phyloP scores from a whole-genome alignment of 2,329 filamentous ascomycete genomes.

The Stagonosporopsis tanaceti region DNA sequence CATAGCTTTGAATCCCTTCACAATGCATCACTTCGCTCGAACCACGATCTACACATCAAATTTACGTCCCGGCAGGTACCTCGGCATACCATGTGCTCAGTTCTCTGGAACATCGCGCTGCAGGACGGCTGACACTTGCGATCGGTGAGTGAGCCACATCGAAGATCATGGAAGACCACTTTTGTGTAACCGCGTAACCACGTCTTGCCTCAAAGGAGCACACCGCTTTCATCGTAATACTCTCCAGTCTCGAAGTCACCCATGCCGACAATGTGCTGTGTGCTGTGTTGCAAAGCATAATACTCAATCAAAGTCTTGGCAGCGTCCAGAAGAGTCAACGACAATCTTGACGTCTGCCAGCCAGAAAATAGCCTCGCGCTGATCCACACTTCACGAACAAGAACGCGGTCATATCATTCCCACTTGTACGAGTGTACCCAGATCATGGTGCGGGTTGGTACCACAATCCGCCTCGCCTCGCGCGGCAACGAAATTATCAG shows the following conservation, averaged over 20 bases:
- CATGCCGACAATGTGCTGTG: background rate
- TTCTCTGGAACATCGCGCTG: background rate
- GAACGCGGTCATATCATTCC: no score
- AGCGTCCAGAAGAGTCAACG: background rate
- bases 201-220: background rate
- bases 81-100: background rate
- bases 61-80: background rate
- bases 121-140: background rate
- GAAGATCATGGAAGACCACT: background rate
- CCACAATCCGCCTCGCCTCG: conserved; percentile 5
- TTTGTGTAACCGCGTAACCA: background rate
- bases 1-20: background rate
- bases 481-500: conserved; percentile 1
- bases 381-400: background rate
- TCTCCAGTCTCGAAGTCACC: background rate
- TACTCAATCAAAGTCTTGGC: background rate
- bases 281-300: background rate
- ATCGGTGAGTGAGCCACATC: conserved; percentile 8
- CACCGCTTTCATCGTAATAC: conserved; percentile 1
- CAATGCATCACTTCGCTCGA: background rate
- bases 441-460: background rate
- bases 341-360: background rate
- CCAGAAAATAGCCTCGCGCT: background rate
- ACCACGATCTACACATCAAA: background rate
- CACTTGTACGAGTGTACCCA: no score